A percentile compares a stretch with the other conserved stretches of the same genome.
phyloP scores from a whole-genome alignment of 441 rosid species.

The Populus trichocarpa region DNA sequence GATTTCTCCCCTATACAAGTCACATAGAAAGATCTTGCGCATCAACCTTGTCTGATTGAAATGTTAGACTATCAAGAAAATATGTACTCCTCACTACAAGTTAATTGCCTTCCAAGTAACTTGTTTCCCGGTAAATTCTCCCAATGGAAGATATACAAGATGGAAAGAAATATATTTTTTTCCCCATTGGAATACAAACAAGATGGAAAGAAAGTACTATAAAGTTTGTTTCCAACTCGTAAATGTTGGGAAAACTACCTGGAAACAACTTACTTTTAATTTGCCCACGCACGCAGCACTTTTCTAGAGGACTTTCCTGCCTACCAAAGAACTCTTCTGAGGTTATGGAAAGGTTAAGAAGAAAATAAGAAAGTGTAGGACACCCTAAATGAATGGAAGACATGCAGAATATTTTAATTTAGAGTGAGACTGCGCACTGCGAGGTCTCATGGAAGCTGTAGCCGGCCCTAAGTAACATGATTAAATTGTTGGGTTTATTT shows the following conservation, averaged over 20 bases:
- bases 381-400: not conserved
- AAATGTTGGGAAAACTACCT: not conserved
- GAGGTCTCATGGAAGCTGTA: not conserved
- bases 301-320: not conserved
- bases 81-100: too few species aligned
- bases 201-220: not conserved
- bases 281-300: not conserved
- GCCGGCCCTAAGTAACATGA: not conserved
- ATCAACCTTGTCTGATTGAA: not conserved
- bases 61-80: not conserved
- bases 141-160: too few species aligned
- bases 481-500: not conserved
- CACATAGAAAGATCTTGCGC: not conserved
- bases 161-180: too few species aligned
- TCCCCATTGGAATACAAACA: too few species aligned
- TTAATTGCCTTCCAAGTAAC: too few species aligned
- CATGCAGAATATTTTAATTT: too few species aligned
- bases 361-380: not conserved
- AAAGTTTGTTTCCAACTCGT: not conserved
- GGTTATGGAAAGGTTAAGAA: not conserved
- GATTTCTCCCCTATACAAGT: not conserved
- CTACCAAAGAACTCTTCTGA: conserved; percentile 4
- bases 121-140: too few species aligned
- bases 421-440: not conserved
- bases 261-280: not conserved